Percentiles rank a stretch among this genome's conserved stretches.
phyloP scores from a whole-genome alignment of 768 basidiomycete species.

The Phanerodontia chrysosporium region DNA sequence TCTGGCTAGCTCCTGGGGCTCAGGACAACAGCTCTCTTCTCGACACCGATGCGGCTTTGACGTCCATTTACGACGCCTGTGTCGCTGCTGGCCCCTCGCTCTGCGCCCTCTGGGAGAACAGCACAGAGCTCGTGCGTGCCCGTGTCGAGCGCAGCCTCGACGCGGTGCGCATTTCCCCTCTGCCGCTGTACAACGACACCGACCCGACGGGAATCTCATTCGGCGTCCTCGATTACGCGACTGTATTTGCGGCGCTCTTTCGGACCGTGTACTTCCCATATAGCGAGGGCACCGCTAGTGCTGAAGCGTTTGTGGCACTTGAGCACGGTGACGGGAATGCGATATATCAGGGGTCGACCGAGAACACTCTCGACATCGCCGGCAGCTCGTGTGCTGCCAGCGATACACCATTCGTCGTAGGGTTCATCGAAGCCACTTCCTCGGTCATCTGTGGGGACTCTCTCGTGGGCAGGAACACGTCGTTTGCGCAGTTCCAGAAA shows the following conservation, averaged over 20 bases:
- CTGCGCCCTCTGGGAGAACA: conserved; percentile 23
- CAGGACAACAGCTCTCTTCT: conserved; percentile 12
- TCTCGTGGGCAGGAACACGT: not conserved
- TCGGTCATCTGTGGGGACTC: not conserved
- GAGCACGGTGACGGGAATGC: conserved; percentile 2
- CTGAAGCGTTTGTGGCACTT: not conserved
- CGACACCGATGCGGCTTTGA: conserved; percentile 15
- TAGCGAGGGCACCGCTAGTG: not conserved
- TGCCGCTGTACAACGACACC: not conserved
- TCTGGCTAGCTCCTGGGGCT: too few species aligned
- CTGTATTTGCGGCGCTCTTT: not conserved
- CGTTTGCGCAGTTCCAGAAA: not conserved
- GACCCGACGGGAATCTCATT: not conserved
- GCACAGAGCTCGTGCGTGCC: conserved; percentile 13
- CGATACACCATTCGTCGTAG: not conserved
- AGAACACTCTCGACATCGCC: too few species aligned
- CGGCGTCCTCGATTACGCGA: conserved; percentile 8
- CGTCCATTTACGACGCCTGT: conserved; percentile 18
- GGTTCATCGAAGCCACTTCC: not conserved
- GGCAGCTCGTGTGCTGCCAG: not conserved
- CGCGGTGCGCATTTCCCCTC: conserved; percentile 1
- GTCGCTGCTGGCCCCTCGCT: conserved; percentile 19
- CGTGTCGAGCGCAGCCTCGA: conserved; percentile 10
- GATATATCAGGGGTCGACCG: not conserved
- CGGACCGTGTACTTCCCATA: conserved; percentile 5